These are phyloP conservation scores for Arthrobotrys megalospora DNA, from an alignment of 2,329 filamentous ascomycete species.

Conservation along the genomic window DNA sequence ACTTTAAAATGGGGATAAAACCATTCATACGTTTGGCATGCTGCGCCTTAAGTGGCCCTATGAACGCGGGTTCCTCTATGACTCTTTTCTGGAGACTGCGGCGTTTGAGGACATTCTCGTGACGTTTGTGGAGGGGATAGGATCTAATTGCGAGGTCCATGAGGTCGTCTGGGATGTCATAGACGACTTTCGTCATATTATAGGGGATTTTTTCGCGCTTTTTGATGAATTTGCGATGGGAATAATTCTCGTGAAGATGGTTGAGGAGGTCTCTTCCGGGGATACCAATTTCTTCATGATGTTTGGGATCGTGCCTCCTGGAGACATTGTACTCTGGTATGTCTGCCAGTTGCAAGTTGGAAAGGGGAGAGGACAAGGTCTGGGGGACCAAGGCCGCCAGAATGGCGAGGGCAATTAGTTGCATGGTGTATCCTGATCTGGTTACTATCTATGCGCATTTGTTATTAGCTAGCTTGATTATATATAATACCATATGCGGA, in stretches of 20 bases:
- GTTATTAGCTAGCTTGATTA: background rate
- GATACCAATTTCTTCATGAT: conserved; percentile 49
- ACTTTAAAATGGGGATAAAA: too few species aligned
- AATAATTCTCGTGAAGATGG: conserved; percentile 29
- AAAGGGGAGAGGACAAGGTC: conserved; percentile 1
- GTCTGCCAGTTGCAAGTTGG: conserved; percentile 2
- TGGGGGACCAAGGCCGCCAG: conserved; percentile 28
- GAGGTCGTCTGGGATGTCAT: conserved; percentile 45
- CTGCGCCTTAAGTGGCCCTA: too few species aligned
- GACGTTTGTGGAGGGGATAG: conserved; percentile 42
- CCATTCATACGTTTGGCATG: too few species aligned
- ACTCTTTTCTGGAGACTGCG: background rate
- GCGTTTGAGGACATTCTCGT: conserved; percentile 6
- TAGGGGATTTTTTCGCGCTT: background rate
- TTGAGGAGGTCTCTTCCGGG: conserved; percentile 17
- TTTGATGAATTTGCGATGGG: conserved; percentile 32
- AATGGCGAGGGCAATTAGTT: background rate
- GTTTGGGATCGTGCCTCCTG: conserved; percentile 17
- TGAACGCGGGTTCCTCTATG: background rate
- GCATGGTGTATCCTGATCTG: conserved; percentile 15
- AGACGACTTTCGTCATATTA: conserved; percentile 15
- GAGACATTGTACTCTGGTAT: conserved; percentile 31
- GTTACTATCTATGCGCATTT: background rate
- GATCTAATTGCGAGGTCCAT: conserved; percentile 33
- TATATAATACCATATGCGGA: too few species aligned